Evolutionary conservation across 179 eudicot species (phyloP), one percentile per base, ranked within the genome.

Genomic region (Spergularia azorica): DNA sequence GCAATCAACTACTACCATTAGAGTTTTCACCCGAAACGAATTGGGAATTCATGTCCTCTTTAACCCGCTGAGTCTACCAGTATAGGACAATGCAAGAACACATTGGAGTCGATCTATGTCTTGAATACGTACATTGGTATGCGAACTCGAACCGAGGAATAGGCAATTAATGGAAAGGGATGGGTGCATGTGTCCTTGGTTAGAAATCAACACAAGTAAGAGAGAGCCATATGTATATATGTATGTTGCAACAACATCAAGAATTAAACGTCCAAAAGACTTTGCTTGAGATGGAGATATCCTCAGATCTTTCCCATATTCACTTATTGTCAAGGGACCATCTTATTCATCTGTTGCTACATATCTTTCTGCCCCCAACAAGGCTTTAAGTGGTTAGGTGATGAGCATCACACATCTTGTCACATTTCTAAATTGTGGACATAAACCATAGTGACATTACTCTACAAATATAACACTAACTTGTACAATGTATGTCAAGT

Each of bases 291-390:
- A 63, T 21, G 14, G 51, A 60, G 74, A 48, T 70, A 60, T 71
- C 69, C 68, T n/a, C 48, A n/a, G 14, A 5, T 17, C 21, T 50
- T 51, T 67, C 54, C 12, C 16, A 17, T 36, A 3, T 43, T 43
- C 48, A 43, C 6, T 43, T 1, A 41, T 41, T 17, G 11, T 38
- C n/a, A 38, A 76, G 78, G 71, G 78, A 66, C 78, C 78, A 76
- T 76, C 56, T 57, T 41, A 38, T 66, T 65, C 50, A 32, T 32
- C 18, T 38, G 51, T 7, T 38, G 51, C 46, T 41, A 48, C 39
- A 16, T 15, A 50, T 50, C 50, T 61, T 16, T 41, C 48, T 67
- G 60, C 32, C 79, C 66, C 61, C 32, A 58, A 58, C 73, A 76
- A 76, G 66, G 46, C 57, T 67, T 76, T 67, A 76, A 39, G 79